Base-by-base conservation (phyloP, 2,329 filamentous ascomycete species). In the Pseudopyricularia javanii region DNA sequence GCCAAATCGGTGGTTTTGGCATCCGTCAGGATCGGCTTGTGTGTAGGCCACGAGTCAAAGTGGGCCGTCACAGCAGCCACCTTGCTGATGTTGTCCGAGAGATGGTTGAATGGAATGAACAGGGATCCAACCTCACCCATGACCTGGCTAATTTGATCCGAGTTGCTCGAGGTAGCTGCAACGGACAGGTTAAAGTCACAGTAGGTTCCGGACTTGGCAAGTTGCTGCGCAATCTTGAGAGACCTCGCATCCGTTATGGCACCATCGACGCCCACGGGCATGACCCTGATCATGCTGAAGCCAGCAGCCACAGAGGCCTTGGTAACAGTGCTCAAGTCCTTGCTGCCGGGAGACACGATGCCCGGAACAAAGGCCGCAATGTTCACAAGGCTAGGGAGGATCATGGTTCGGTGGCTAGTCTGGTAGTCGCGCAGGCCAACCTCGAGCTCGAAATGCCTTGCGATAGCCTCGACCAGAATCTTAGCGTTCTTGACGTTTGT, bases 401-500 rank as follows among this genome's bases (percentile, higher is more conserved):
- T 75, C 47, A 88, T 72, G 3, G 85, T 87, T 58, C 82, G 79
- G 66, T 91, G 86, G 70, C 93, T 96, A 48, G 89, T 91, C 73
- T 95, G 90, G 70, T 85, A 95, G 70, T 98, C 93, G 54, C 91
- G 82, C 58, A 83, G 85, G 64, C 82, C 81, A 54, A 98, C 82
- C 35, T 88, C 83, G 52, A 98, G 77, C 59, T 91, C 83, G 64
- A 89, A 95, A 67, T 94, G 86, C 55, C 91, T 84, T 54, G 90
- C 84, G 58, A 98, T 88, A 22, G 91, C 93, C 72, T 98, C 93
- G 52, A 98, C 85, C 51, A 98, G 73, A 55, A 98, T 88, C 78
- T 97, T 98, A 55, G 93, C 93, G 65, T 96, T 97, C 80, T 98
- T 98, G 68, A 98, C 93, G 63, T 98, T 98, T 53, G 93, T 98